phyloP scores from a whole-genome alignment of 1,139 yeast species.

The Candida anutae region DNA sequence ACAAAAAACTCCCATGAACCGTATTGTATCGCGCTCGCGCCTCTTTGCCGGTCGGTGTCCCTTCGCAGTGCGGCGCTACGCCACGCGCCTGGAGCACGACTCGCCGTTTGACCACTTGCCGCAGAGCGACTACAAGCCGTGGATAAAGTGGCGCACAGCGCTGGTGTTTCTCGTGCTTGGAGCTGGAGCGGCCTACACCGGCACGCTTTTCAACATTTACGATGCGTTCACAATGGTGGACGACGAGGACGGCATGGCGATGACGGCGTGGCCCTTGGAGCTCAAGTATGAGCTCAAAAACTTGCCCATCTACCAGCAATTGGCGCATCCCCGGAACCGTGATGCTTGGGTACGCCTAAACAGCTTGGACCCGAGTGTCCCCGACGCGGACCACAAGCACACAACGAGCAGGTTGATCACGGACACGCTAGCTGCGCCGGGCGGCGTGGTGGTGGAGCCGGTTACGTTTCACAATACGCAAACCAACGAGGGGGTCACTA shows the following conservation, averaged over 20 bases:
- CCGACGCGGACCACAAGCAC: constrained; percentile 12
- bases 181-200: constrained; percentile 26
- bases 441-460: constrained; percentile 74
- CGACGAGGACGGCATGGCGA: constrained; percentile 12
- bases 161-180: constrained; percentile 22
- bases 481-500: constrained; percentile 54
- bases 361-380: constrained; percentile 39
- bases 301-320: constrained; percentile 45
- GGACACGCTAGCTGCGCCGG: constrained; percentile 46
- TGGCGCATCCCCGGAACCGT: constrained; percentile 31
- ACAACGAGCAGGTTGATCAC: constrained; percentile 22
- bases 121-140: constrained; percentile 14
- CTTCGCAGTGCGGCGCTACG: constrained; percentile 7
- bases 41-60: no score
- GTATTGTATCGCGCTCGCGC: no score
- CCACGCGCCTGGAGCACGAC: constrained; percentile 23
- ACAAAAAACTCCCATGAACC: no score
- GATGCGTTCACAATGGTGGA: constrained; percentile 22
- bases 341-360: constrained; percentile 38
- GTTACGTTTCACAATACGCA: constrained; percentile 53
- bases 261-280: constrained; percentile 12
- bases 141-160: constrained; percentile 27
- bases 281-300: constrained; percentile 42
- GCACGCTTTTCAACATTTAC: constrained; percentile 25
- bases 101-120: constrained; percentile 31